These are phyloP conservation scores for Elaeis guineensis DNA, from an alignment of 176 grass and related monocot genomes.

Conservation along the genomic window DNA sequence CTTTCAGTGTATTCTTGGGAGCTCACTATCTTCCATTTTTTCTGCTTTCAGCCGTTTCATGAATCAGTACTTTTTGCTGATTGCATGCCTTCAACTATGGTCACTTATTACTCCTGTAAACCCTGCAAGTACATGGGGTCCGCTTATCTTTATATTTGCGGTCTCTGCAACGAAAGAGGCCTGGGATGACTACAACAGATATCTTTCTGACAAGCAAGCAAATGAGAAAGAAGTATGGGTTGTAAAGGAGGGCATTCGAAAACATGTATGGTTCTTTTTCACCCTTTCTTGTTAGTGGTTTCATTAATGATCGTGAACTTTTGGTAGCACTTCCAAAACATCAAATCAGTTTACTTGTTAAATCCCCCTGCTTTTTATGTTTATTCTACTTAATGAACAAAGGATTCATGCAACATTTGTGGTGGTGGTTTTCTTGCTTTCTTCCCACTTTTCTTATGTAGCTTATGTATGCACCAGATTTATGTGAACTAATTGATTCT, in stretches of 20 bases:
- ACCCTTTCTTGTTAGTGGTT: neutral
- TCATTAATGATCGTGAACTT: too few relatives aligned
- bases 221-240: conserved; percentile 78
- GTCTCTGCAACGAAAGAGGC: conserved; percentile 95
- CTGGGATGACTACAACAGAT: conserved; percentile 96
- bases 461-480: too few relatives aligned
- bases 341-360: too few relatives aligned
- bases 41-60: conserved; percentile 72
- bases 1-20: neutral
- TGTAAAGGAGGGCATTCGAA: conserved; percentile 54
- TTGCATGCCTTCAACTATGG: conserved; percentile 93
- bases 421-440: too few relatives aligned
- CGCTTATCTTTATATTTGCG: conserved; percentile 79
- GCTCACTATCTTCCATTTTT: neutral
- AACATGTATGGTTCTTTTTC: conserved; percentile 47
- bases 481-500: too few relatives aligned
- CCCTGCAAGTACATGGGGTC: conserved; percentile 86
- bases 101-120: conserved; percentile 74
- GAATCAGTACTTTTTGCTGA: conserved; percentile 93
- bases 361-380: too few relatives aligned
- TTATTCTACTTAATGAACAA: too few relatives aligned
- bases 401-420: too few relatives aligned
- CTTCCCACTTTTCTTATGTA: too few relatives aligned
- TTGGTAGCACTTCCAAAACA: too few relatives aligned
- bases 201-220: conserved; percentile 88